Conservation (phyloP, 2,329 filamentous ascomycete species). For the Hypoxylon sp. region DNA sequence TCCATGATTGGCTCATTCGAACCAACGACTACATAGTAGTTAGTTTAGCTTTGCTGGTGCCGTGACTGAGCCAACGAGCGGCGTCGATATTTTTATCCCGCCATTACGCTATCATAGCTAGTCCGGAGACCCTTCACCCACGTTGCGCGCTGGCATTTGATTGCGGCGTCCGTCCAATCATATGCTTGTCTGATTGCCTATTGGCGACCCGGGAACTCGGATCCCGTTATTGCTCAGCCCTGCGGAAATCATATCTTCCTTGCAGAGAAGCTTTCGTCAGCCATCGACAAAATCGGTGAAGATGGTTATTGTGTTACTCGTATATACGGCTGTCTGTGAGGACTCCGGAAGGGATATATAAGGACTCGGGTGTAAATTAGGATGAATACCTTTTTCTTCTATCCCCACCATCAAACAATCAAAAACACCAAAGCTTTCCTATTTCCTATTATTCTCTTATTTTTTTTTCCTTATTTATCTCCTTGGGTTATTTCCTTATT, state of each 20-base stretch:
- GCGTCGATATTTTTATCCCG: constrained; percentile 30
- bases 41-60: background rate
- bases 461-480: constrained; percentile 18
- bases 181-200: constrained; percentile 17
- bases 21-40: background rate
- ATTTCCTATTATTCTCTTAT: constrained; percentile 35
- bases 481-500: constrained; percentile 29
- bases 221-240: constrained; percentile 37
- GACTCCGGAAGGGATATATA: constrained; percentile 30
- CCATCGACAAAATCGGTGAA: background rate
- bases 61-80: background rate
- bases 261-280: constrained; percentile 5
- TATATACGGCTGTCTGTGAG: background rate
- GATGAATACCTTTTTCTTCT: constrained; percentile 7
- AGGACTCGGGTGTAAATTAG: constrained; percentile 26
- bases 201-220: constrained; percentile 24
- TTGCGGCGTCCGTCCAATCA: constrained; percentile 24
- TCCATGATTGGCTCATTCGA: constrained; percentile 23
- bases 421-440: constrained; percentile 24
- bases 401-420: constrained; percentile 24
- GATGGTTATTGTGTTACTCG: constrained; percentile 16
- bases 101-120: constrained; percentile 7
- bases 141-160: constrained; percentile 5
- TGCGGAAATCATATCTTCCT: constrained; percentile 32
- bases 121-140: constrained; percentile 1